Evolutionary conservation across 228 moss, liverwort and hornwort species (phyloP).

Genomic region (Sphagnum fallax): DNA sequence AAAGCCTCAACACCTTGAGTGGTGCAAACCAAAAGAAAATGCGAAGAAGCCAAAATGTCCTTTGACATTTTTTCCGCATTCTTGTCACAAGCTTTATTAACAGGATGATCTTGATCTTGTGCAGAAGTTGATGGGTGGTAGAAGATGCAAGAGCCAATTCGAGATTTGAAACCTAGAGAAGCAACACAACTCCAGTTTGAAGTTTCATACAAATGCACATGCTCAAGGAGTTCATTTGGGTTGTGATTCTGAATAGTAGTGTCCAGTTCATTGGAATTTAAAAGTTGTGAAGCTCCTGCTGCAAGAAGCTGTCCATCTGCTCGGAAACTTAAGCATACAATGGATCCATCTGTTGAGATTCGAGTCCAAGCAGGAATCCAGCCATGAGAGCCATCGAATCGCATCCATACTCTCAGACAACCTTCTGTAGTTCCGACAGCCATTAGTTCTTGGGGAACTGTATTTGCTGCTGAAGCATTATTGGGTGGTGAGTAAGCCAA

Average conservation of each 20-base stretch:
- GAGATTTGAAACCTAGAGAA: conserved; percentile 17
- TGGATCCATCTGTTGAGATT: conserved; percentile 6
- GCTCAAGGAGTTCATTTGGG: conserved; percentile 2
- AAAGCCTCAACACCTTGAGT: conserved; percentile 29
- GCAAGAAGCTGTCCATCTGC: conserved; percentile 34
- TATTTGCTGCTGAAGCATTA: neutral
- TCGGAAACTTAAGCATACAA: conserved; percentile 30
- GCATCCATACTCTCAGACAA: conserved; percentile 25
- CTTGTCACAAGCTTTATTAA: neutral
- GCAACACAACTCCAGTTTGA: conserved; percentile 24
- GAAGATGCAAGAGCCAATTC: conserved; percentile 27
- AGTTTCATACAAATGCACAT: conserved; percentile 28
- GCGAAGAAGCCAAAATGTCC: conserved; percentile 10
- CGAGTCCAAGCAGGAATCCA: conserved; percentile 19
- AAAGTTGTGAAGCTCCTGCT: conserved; percentile 13
- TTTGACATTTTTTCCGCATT: neutral
- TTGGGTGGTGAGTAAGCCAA: neutral
- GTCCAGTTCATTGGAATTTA: neutral
- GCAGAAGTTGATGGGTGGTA: conserved; percentile 11
- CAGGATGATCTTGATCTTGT: conserved; percentile 2
- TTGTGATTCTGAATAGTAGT: neutral
- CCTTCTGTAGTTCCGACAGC: conserved; percentile 26
- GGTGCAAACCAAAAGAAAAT: conserved; percentile 30
- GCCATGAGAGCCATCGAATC: conserved; percentile 7
- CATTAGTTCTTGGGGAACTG: conserved; percentile 6